These are phyloP conservation scores for Acer saccharum DNA, from an alignment of 345 rosid species.

Conservation along the genomic window DNA sequence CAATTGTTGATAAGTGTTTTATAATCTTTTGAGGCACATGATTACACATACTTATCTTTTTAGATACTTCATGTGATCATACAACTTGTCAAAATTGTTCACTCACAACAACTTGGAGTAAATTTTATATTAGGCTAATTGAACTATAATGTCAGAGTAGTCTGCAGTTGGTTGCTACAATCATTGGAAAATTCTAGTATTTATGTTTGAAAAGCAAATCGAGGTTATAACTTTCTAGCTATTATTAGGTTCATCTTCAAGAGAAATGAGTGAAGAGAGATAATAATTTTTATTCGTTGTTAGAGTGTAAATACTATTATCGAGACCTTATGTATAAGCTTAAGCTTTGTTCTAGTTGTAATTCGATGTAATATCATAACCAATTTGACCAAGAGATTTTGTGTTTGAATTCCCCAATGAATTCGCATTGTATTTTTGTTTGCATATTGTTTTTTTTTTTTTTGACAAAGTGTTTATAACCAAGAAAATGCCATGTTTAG, in stretches of 20 bases:
- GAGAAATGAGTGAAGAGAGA: not conserved
- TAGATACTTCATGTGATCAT: conserved; percentile 2
- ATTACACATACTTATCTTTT: not conserved
- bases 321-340: not conserved
- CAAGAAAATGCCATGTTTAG: conserved; percentile 2
- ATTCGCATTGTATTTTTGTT: not conserved
- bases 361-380: not conserved
- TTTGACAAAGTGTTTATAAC: not conserved
- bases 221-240: not conserved
- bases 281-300: not conserved
- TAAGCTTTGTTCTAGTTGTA: not conserved
- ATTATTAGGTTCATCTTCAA: not conserved
- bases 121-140: not conserved
- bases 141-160: not conserved
- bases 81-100: not conserved
- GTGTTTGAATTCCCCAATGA: not conserved
- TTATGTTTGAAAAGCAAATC: not conserved
- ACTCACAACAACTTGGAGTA: not conserved
- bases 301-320: not conserved
- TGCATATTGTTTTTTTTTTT: not conserved
- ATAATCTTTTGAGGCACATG: conserved; percentile 6
- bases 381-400: not conserved
- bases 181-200: too few species aligned
- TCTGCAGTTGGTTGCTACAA: not conserved
- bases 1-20: not conserved